Evolutionary conservation across 345 rosid species (phyloP), one percentile per base, ranked within the genome.

Genomic region (Eucalyptus regnans): DNA sequence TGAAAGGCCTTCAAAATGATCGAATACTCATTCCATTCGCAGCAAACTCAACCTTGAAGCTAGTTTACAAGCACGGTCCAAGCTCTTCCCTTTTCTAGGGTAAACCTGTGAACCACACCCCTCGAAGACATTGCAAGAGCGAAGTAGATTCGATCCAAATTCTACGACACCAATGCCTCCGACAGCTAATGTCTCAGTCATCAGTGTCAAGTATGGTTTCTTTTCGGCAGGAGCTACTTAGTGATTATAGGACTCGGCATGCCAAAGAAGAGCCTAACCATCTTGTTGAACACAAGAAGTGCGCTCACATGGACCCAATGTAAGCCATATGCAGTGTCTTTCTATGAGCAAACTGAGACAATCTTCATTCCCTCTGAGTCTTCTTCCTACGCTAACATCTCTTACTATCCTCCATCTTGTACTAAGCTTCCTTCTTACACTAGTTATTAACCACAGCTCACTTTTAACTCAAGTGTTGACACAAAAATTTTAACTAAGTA

Each of bases 281-380:
- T 48, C 56, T 43, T 87, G 17, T 79, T 91, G 23, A 90, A 91
- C 87, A 91, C 91, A 10, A 91, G 90, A 46, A 90, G 89, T 41
- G 71, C 80, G 12, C 10, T 89, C n/a, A 88, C 86, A 10, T 91
- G 89, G 89, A 23, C 87, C 20, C 66, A 87, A 29, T 87, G 92
- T 86, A 37, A n/a, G 37, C 87, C 89, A 18, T 87, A 89, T 71
- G 8, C 18, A 13, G 60, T 14, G 81, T 79, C 60, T 37, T 89
- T 87, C 58, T 87, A 87, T 83, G 12, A 81, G n/a, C 91, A 87
- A 86, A 86, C 88, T 86, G 68, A 91, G 92, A 46, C 20, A 31
- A 1, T 91, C 92, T 14, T 86, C 90, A 48, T 0, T 0, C 93
- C 94, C 41, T 85, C 87, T 23, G 10, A 46, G 10, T 91, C 94